Evolutionary conservation across 2,329 filamentous ascomycete species (phyloP).

Genomic region (Fusarium napiforme): DNA sequence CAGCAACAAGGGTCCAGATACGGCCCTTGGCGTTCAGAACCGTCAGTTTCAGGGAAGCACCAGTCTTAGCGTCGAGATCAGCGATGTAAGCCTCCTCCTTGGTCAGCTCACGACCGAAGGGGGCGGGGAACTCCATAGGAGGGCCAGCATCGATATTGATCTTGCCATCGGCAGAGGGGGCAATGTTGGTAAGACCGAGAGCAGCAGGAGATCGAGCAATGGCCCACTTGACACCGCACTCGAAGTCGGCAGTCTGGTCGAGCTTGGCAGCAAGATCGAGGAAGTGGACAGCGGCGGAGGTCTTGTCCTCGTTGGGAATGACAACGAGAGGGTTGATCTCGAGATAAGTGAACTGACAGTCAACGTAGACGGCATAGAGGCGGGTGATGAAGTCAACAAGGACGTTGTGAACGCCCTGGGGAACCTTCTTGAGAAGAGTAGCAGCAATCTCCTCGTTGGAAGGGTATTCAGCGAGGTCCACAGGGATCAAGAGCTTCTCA

Average conservation of each 20-base stretch:
- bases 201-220: conserved; percentile 91
- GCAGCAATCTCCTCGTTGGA: conserved; percentile 94
- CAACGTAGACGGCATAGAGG: conserved; percentile 98
- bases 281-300: conserved; percentile 96
- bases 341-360: conserved; percentile 99
- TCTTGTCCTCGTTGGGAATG: conserved; percentile 91
- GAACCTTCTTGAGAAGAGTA: conserved; percentile 89
- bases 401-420: conserved; percentile 95
- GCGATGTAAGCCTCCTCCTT: conserved; percentile 99
- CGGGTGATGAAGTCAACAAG: conserved; percentile 99
- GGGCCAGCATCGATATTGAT: conserved; percentile 95
- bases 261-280: conserved; percentile 98
- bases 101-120: conserved; percentile 96
- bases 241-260: conserved; percentile 98
- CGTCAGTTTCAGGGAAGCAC: conserved; percentile 97
- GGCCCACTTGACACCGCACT: conserved; percentile 99
- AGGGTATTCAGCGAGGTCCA: conserved; percentile 93
- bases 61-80: conserved; percentile 98
- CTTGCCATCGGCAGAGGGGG: conserved; percentile 73
- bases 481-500: conserved; percentile 97
- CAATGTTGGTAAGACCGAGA: conserved; percentile 80
- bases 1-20: conserved; percentile 97
- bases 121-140: conserved; percentile 98
- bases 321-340: conserved; percentile 99
- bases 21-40: conserved; percentile 92